Conservation (phyloP, 768 basidiomycete genomes). For the Pulveroboletus sp. region DNA sequence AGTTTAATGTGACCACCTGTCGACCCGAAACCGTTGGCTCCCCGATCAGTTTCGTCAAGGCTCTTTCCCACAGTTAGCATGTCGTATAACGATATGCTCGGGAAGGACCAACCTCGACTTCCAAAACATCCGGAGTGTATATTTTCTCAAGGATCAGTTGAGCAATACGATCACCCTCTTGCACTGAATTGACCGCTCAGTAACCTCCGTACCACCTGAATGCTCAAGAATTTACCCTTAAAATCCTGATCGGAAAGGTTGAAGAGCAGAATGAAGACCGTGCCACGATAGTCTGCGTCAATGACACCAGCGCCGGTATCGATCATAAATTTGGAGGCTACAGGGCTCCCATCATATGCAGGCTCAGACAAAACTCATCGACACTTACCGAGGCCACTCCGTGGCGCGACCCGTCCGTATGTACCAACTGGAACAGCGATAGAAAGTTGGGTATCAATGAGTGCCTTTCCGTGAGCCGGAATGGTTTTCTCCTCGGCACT, state of each 20-base stretch:
- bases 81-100: neutral
- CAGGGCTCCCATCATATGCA: neutral
- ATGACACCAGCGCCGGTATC: conserved; percentile 97
- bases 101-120: conserved; percentile 62
- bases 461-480: conserved; percentile 86
- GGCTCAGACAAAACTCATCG: neutral
- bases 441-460: conserved; percentile 87
- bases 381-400: conserved; percentile 85
- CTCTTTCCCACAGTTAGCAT: conserved; percentile 43
- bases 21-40: conserved; percentile 87
- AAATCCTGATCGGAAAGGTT: conserved; percentile 91
- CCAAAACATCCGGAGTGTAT: conserved; percentile 76
- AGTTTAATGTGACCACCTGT: conserved; percentile 80
- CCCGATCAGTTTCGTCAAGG: conserved; percentile 81
- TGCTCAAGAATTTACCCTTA: conserved; percentile 46
- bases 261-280: conserved; percentile 88
- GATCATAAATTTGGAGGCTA: conserved; percentile 96
- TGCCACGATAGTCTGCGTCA: conserved; percentile 93
- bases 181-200: conserved; percentile 46
- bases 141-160: conserved; percentile 93
- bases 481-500: conserved; percentile 84
- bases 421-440: conserved; percentile 92
- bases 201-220: neutral
- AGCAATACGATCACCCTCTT: conserved; percentile 92
- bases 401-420: conserved; percentile 94